Evolutionary conservation across 352 stramenopile species (phyloP).

Genomic region (Globisporangium abappressorium): DNA sequence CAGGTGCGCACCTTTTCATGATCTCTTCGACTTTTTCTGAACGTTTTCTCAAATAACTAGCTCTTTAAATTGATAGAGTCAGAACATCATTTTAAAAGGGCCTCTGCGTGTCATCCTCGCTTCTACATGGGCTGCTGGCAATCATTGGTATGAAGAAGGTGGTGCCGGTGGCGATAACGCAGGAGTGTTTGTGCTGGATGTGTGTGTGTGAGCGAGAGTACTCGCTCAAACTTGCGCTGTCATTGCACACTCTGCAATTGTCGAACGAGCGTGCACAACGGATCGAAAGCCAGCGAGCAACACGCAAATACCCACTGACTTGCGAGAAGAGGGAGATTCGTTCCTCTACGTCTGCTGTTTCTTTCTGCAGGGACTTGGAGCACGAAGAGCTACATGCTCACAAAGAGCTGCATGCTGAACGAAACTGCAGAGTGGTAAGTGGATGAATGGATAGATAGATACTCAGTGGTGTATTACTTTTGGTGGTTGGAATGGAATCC

Average conservation of each 20-base stretch:
- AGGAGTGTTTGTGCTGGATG: not conserved
- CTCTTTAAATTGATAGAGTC: not conserved
- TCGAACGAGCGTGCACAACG: not conserved
- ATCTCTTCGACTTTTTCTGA: not conserved
- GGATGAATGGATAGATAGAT: not conserved
- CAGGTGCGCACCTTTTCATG: not conserved
- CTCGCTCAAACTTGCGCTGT: not conserved
- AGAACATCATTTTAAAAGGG: not conserved
- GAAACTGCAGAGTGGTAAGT: not conserved
- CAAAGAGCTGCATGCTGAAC: not conserved
- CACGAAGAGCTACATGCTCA: not conserved
- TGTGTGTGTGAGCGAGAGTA: not conserved
- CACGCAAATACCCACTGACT: not conserved
- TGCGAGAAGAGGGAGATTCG: not conserved
- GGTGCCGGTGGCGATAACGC: not conserved
- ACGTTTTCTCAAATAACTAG: not conserved
- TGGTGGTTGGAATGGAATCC: not conserved
- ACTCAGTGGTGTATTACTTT: slow-evolving; percentile 5
- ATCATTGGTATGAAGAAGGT: not conserved
- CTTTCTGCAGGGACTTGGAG: not conserved
- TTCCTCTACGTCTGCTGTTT: not conserved
- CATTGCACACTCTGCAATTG: slow-evolving; percentile 2
- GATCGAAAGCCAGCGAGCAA: not conserved
- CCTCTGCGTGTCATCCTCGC: not conserved
- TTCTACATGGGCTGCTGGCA: not conserved